A percentile compares a stretch with the other conserved stretches of the same genome.
Conservation (phyloP, 164 flowering plant genomes). For the Paratinospora sagittata region DNA sequence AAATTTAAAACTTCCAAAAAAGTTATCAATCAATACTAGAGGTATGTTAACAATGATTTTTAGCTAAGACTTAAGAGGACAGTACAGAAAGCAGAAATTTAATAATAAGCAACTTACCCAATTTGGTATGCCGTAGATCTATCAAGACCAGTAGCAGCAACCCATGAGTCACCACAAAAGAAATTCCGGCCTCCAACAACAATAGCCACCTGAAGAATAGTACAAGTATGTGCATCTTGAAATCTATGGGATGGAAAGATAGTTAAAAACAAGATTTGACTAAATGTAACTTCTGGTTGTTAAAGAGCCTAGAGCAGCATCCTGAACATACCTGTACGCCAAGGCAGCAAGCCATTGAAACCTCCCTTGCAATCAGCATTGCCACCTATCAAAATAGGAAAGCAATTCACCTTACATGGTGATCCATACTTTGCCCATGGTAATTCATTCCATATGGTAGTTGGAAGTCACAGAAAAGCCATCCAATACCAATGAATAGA, state of each 20-base stretch:
- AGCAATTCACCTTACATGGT: slow-evolving; percentile 14
- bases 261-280: no score
- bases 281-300: no score
- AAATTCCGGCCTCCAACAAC: slow-evolving; percentile 93
- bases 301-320: background rate
- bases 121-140: slow-evolving; percentile 81
- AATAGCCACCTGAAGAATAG: slow-evolving; percentile 63
- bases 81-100: no score
- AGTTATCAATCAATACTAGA: no score
- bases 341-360: slow-evolving; percentile 59
- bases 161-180: slow-evolving; percentile 91
- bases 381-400: slow-evolving; percentile 48
- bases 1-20: no score
- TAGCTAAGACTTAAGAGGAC: no score
- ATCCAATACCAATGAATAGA: slow-evolving; percentile 2
- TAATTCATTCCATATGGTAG: background rate
- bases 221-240: background rate
- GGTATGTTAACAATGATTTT: no score
- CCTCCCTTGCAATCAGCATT: slow-evolving; percentile 80
- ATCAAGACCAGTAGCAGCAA: slow-evolving; percentile 72
- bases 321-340: slow-evolving; percentile 70
- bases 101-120: slow-evolving; percentile 39
- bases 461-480: slow-evolving; percentile 6
- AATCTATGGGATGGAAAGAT: no score
- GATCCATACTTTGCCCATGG: background rate